Conservation (phyloP, 2,329 filamentous ascomycete genomes). For the Raffaelea arxii region DNA sequence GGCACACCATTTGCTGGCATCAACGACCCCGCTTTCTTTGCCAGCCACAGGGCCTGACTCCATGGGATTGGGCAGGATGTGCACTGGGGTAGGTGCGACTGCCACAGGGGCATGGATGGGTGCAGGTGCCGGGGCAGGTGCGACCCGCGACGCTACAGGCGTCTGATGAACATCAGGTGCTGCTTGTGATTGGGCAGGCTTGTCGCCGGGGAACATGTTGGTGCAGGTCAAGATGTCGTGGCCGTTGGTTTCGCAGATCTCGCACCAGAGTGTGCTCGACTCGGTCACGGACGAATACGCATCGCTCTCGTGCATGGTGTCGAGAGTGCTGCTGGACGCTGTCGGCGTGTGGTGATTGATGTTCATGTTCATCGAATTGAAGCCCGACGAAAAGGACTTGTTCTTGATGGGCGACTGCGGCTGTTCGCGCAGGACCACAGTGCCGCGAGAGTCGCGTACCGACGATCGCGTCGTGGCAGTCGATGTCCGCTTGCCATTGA, state of each 20-base stretch:
- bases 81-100: constrained; percentile 30
- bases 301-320: constrained; percentile 63
- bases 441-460: constrained; percentile 56
- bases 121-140: constrained; percentile 11
- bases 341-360: not conserved
- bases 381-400: not conserved
- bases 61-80: constrained; percentile 50
- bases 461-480: constrained; percentile 44
- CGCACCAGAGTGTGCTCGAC: constrained; percentile 73
- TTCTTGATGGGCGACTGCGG: not conserved
- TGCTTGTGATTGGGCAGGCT: constrained; percentile 10
- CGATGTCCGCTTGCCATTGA: constrained; percentile 36
- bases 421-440: constrained; percentile 41
- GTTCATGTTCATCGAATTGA: not conserved
- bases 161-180: constrained; percentile 2
- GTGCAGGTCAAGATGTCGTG: constrained; percentile 93
- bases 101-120: constrained; percentile 22
- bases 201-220: constrained; percentile 56
- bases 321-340: constrained; percentile 29
- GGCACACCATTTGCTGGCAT: constrained; percentile 91
- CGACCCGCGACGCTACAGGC: not conserved
- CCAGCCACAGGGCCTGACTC: constrained; percentile 63
- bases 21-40: constrained; percentile 67
- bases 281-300: constrained; percentile 62
- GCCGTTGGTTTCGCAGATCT: constrained; percentile 85